These are phyloP conservation scores for Cladophialophora psammophila DNA, from an alignment of 2,329 filamentous ascomycete species.

Conservation along the genomic window DNA sequence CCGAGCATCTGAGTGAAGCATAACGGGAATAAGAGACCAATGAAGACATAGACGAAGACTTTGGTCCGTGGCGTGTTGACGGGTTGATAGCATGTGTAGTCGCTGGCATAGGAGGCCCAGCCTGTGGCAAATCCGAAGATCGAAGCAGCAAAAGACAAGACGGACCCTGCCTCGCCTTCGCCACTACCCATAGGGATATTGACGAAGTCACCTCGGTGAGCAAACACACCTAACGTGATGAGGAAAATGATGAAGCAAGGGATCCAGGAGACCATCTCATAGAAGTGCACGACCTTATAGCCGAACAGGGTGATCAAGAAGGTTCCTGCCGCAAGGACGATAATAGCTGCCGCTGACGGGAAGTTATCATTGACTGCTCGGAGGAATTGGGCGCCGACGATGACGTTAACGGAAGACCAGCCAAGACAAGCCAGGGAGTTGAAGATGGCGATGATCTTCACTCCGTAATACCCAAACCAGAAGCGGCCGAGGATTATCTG, in stretches of 20 bases:
- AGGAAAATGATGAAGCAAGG: slow-evolving; percentile 76
- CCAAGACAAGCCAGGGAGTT: slow-evolving; percentile 57
- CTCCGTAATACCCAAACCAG: slow-evolving; percentile 76
- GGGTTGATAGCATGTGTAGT: slow-evolving; percentile 83
- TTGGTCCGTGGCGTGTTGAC: slow-evolving; percentile 64
- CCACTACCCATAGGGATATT: slow-evolving; percentile 68
- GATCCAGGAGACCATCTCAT: slow-evolving; percentile 78
- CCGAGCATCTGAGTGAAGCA: slow-evolving; percentile 78
- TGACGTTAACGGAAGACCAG: slow-evolving; percentile 79
- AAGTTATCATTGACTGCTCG: slow-evolving; percentile 72
- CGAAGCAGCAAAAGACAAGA: slow-evolving; percentile 71
- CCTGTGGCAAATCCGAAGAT: slow-evolving; percentile 74
- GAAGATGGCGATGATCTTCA: slow-evolving; percentile 65
- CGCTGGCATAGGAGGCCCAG: slow-evolving; percentile 77
- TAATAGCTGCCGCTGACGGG: slow-evolving; percentile 75
- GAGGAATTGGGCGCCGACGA: slow-evolving; percentile 80
- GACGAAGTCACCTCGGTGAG: slow-evolving; percentile 69
- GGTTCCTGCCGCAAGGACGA: slow-evolving; percentile 74
- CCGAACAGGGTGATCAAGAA: slow-evolving; percentile 76
- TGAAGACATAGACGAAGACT: slow-evolving; percentile 73
- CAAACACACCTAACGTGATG: slow-evolving; percentile 73
- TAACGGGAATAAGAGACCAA: slow-evolving; percentile 73
- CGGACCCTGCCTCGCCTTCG: slow-evolving; percentile 64
- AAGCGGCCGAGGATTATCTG: slow-evolving; percentile 83
- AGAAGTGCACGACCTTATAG: slow-evolving; percentile 77